These are phyloP conservation scores for Debaryomyces prosopidis DNA, from an alignment of 805 yeast genomes.

Conservation along the genomic window DNA sequence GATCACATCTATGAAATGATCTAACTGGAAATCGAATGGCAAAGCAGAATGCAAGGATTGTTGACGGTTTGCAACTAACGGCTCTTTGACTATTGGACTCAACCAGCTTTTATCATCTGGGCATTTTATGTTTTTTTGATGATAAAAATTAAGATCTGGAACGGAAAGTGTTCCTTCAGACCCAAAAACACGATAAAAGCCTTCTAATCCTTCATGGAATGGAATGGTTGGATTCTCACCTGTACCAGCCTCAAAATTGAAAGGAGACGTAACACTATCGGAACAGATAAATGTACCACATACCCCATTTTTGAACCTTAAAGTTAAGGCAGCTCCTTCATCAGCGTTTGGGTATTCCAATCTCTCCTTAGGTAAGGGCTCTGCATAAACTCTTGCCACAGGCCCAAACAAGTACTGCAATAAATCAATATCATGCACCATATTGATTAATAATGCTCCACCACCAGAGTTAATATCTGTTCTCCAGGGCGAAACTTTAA, in stretches of 20 bases:
- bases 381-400: slow-evolving; percentile 36
- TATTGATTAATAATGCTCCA: slow-evolving; percentile 37
- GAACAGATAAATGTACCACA: slow-evolving; percentile 39
- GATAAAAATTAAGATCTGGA: slow-evolving; percentile 36
- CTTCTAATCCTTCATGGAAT: slow-evolving; percentile 24
- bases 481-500: slow-evolving; percentile 34
- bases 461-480: slow-evolving; percentile 28
- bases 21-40: slow-evolving; percentile 40
- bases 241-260: slow-evolving; percentile 38
- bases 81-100: slow-evolving; percentile 16
- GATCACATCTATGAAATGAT: slow-evolving; percentile 37
- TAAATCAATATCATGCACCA: slow-evolving; percentile 41
- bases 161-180: slow-evolving; percentile 38
- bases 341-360: slow-evolving; percentile 28
- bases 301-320: slow-evolving; percentile 31
- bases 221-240: slow-evolving; percentile 43
- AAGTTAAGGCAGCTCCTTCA: slow-evolving; percentile 38
- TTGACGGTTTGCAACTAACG: slow-evolving; percentile 12
- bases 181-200: slow-evolving; percentile 39
- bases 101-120: slow-evolving; percentile 23
- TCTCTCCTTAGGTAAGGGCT: slow-evolving; percentile 31
- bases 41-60: slow-evolving; percentile 12
- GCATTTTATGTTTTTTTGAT: slow-evolving; percentile 16
- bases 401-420: slow-evolving; percentile 41
- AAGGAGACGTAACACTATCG: slow-evolving; percentile 39